A percentile compares a stretch with the other conserved stretches of the same genome.
Conservation (phyloP, 2,329 filamentous ascomycete species). For the Claviceps sorghi region DNA sequence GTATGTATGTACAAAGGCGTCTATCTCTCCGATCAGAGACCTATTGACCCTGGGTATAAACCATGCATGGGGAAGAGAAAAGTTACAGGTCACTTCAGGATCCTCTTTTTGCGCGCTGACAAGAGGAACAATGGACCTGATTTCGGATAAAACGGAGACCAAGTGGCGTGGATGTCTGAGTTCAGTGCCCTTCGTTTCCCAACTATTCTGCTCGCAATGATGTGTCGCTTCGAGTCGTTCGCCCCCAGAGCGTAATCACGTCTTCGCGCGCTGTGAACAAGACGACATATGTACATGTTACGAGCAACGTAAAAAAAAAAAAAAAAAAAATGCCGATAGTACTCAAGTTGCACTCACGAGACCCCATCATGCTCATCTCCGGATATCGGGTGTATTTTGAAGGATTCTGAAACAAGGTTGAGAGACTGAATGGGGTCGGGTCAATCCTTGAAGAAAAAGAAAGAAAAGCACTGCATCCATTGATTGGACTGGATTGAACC, state of each 20-base stretch:
- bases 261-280: neutral
- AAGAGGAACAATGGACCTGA: neutral
- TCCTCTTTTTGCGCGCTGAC: neutral
- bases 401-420: neutral
- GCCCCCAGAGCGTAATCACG: neutral
- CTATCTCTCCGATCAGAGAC: neutral
- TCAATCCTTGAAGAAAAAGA: neutral
- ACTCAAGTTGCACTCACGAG: neutral
- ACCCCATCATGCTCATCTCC: neutral
- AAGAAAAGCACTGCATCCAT: neutral
- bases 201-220: too few species aligned
- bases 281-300: neutral
- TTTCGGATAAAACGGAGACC: neutral
- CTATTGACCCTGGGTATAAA: neutral
- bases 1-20: too few species aligned
- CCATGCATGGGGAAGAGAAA: neutral
- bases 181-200: too few species aligned
- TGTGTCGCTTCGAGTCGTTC: too few species aligned
- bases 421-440: neutral
- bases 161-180: neutral
- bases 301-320: neutral
- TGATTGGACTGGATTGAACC: neutral
- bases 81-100: neutral
- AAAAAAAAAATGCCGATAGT: neutral
- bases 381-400: neutral